Percentiles rank a stretch among this genome's conserved stretches.
Evolutionary conservation across 345 rosid genomes (phyloP).

Genomic region (Boechera stricta): DNA sequence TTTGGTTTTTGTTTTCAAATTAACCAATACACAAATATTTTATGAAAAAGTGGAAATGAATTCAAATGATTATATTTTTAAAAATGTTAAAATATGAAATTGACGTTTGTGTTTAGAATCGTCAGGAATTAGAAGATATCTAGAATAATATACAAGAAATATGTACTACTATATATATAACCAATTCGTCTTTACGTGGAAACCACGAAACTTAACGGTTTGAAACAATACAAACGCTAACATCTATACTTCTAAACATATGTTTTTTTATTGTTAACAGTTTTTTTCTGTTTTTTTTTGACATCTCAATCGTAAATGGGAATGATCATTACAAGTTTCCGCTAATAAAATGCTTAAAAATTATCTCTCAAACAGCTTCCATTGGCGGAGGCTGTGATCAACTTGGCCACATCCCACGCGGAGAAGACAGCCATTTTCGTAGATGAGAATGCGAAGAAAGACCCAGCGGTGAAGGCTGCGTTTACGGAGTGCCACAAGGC

Average conservation of each 20-base stretch:
- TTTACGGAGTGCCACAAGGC: conserved; percentile 40
- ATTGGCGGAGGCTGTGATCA: conserved; percentile 41
- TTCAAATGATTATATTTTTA: too few relatives aligned
- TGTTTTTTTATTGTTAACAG: background rate
- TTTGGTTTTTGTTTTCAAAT: too few relatives aligned
- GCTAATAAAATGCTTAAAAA: background rate
- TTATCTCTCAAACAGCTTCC: conserved; percentile 18
- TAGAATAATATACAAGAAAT: too few relatives aligned
- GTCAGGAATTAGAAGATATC: too few relatives aligned
- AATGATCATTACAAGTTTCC: background rate
- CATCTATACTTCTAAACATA: background rate
- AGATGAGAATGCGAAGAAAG: conserved; percentile 35
- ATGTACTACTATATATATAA: too few relatives aligned
- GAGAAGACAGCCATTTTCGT: conserved; percentile 39
- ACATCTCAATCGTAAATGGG: conserved; percentile 2
- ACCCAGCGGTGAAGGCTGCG: conserved; percentile 9
- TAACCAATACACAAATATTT: too few relatives aligned
- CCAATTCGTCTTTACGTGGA: too few relatives aligned
- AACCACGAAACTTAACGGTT: background rate
- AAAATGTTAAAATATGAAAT: too few relatives aligned
- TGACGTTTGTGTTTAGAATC: too few relatives aligned
- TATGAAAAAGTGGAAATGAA: too few relatives aligned
- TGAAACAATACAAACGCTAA: background rate
- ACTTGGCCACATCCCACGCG: conserved; percentile 30
- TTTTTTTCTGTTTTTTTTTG: background rate